Evolutionary conservation across 371 early-diverging fungal genomes (phyloP), one percentile per base, ranked within the genome.

Genomic region (Mucor mucedo): DNA sequence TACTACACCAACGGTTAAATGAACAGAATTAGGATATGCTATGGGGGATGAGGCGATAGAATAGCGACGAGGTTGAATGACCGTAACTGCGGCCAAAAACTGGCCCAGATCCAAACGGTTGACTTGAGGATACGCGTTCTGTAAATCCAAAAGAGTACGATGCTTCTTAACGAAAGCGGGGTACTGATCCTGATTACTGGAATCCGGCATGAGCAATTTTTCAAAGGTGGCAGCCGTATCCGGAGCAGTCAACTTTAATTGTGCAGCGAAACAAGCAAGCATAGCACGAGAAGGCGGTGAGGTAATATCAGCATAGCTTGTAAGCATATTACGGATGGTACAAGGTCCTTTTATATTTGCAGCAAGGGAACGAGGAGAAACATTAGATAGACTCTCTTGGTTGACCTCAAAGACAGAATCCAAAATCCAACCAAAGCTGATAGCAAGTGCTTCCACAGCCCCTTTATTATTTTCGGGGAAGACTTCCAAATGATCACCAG

Each of bases 401-500:
- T 80, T 72, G 21, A 79, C 58, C 38, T 82, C 72, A 61, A 83
- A 85, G 0, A 76, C 81, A 14, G 79, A 73, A 38, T 85, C 86
- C 8, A 84, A 66, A 3, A 80, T 75, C 52, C 76, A 66, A 7
- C 82, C 79, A 39, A 83, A 70, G 10, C 67, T 71, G 21, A 79
- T 32, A 5, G 82, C 83, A 55, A 82, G 61, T 10, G 69, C 58
- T 39, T 80, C 74, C 4, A 81, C 83, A 2, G 65, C 7, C 5
- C 60, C 57, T 2, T 56, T 41, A 38, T 66, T 67, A 29, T 85
- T 82, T 39, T 74, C 70, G 1, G 86, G 82, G 50, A 74, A 63
- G 0, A 86, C 66, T 67, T 84, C 86, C 4, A 86, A 58, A 61
- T 86, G 86, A 55, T 86, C 84, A 49, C 84, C 86, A 3, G 86